These are phyloP conservation scores for Vicia sativa DNA, from an alignment of 306 rosid species.

Conservation along the genomic window DNA sequence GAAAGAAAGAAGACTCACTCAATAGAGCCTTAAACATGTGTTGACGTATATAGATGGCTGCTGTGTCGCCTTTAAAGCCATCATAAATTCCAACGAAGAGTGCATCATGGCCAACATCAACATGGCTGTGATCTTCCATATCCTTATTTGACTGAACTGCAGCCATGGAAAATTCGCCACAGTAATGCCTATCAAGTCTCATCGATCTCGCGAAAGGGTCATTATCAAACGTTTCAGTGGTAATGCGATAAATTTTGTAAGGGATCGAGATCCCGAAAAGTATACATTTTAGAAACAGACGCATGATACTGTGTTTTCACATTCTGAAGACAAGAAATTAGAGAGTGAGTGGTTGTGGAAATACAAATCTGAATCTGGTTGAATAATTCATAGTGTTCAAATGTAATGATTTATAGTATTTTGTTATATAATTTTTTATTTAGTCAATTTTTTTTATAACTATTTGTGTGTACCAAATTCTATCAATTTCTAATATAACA, in stretches of 20 bases:
- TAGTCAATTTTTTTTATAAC: no score
- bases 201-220: not conserved
- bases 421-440: no score
- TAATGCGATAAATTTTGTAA: not conserved
- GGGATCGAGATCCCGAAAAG: not conserved
- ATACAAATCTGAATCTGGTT: no score
- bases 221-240: not conserved
- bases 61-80: not conserved
- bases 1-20: not conserved
- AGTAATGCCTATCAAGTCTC: not conserved
- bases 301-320: not conserved
- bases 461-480: no score
- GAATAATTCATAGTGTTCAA: no score
- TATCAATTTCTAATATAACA: no score
- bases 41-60: not conserved
- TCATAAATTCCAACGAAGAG: conserved; percentile 6
- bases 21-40: not conserved
- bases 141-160: not conserved
- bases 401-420: no score
- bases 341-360: not conserved
- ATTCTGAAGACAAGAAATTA: not conserved
- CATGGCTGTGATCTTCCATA: conserved; percentile 1
- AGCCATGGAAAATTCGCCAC: conserved; percentile 14
- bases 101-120: not conserved
- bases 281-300: not conserved